These are phyloP conservation scores for Penicillium pulvis DNA, from an alignment of 495 filamentous ascomycete species.

Conservation along the genomic window DNA sequence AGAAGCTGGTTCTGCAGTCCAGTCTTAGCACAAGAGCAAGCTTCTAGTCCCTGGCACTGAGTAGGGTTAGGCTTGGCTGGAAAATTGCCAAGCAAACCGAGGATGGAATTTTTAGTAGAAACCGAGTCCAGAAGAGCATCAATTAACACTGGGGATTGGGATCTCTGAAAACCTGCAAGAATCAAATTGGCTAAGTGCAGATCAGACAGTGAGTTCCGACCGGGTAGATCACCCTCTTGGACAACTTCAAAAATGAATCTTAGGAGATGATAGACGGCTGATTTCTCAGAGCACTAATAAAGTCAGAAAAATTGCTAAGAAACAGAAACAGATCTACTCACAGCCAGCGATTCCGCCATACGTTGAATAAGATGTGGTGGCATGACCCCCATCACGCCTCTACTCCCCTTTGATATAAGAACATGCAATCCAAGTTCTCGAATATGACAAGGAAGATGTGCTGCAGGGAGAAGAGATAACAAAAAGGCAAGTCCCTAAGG, in stretches of 20 bases:
- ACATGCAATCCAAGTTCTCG: slow-evolving; percentile 25
- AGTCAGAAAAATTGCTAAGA: neutral
- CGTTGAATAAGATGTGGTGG: slow-evolving; percentile 27
- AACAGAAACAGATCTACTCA: slow-evolving; percentile 17
- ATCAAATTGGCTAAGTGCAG: slow-evolving; percentile 30
- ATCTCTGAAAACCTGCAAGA: slow-evolving; percentile 26
- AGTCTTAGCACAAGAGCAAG: slow-evolving; percentile 26
- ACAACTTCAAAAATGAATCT: slow-evolving; percentile 28
- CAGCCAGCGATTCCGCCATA: slow-evolving; percentile 27
- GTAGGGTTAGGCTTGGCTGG: slow-evolving; percentile 19
- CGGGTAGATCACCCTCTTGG: slow-evolving; percentile 6
- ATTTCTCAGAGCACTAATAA: slow-evolving; percentile 25
- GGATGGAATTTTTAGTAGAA: slow-evolving; percentile 23
- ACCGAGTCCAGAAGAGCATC: slow-evolving; percentile 13
- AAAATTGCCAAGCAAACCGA: slow-evolving; percentile 23
- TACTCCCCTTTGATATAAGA: slow-evolving; percentile 34
- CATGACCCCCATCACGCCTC: slow-evolving; percentile 22
- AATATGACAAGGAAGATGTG: slow-evolving; percentile 29
- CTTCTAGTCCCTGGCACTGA: slow-evolving; percentile 23
- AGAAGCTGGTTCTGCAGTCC: slow-evolving; percentile 35
- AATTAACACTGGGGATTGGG: slow-evolving; percentile 10
- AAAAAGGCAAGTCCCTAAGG: slow-evolving; percentile 44
- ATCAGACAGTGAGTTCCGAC: slow-evolving; percentile 13
- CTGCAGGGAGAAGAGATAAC: slow-evolving; percentile 29
- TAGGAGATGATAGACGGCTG: slow-evolving; percentile 26